phyloP scores from a whole-genome alignment of 495 filamentous ascomycete species.

The Neohortaea acidophila region DNA sequence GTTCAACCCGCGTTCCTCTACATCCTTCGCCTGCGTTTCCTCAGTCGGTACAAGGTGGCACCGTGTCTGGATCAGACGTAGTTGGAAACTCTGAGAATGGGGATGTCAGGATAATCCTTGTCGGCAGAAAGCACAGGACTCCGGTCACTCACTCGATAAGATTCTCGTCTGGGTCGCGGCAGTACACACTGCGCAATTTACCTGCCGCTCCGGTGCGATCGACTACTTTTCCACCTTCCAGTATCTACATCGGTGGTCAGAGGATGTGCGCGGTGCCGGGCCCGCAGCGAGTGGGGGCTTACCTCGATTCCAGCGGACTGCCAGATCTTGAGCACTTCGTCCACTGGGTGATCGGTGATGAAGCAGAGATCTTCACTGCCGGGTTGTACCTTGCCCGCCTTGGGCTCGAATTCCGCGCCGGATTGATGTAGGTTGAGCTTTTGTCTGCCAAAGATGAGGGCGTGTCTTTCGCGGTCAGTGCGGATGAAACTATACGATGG shows the following conservation, averaged over 20 bases:
- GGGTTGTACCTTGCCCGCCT: constrained; percentile 32
- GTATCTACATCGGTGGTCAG: constrained; percentile 2
- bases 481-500: constrained; percentile 3
- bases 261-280: background rate
- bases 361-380: constrained; percentile 42
- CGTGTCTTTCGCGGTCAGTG: constrained; percentile 25
- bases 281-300: background rate
- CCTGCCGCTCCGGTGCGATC: constrained; percentile 35
- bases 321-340: constrained; percentile 25
- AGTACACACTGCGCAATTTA: constrained; percentile 38
- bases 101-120: background rate
- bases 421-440: constrained; percentile 41
- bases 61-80: constrained; percentile 15
- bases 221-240: constrained; percentile 35
- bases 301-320: constrained; percentile 30
- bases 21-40: too few relatives aligned
- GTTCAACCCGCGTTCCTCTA: too few relatives aligned
- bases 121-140: background rate
- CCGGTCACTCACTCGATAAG: constrained; percentile 37
- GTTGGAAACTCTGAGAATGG: constrained; percentile 9
- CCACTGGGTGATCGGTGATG: constrained; percentile 32
- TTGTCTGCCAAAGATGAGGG: constrained; percentile 35
- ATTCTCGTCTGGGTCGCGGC: constrained; percentile 42
- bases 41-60: too few relatives aligned
- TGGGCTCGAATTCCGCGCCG: constrained; percentile 41